Evolutionary conservation across 257 asterid species (phyloP), one percentile per base, ranked within the genome.

Genomic region (Solanum chilense): DNA sequence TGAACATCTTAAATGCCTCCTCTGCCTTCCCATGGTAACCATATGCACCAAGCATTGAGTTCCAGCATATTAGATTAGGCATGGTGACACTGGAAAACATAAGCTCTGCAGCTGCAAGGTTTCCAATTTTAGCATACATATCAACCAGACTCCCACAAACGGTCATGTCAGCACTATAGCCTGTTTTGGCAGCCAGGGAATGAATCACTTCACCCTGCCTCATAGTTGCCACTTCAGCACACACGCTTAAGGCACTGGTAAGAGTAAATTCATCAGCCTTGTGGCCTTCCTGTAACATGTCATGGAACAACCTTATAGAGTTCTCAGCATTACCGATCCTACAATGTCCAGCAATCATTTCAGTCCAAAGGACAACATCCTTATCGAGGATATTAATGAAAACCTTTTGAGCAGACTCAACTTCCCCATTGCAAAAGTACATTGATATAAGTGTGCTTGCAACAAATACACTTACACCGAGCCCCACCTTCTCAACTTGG

Each of bases 291-390:
- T 69, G 89, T 9, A 60, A 89, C 95, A 95, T 92, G 16, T 77
- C 92, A 41, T 45, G 85, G 91, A 96, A 93, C 56, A 90, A 89
- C 29, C 76, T 89, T 76, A 96, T 44, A 13, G 99, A 95, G 42
- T 33, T 90, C 89, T 92, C 97, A 7, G 96, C 91, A 84, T 95
- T 92, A 66, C 97, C 98, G 13, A 87, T 81, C 87, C 93, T 91
- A 89, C 93, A 94, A 86, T 92, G 91, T 90, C 98, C 95, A n/a
- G 94, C 91, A 77, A 96, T 93, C 98, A 96, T 93, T 87, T 93
- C 96, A 7, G 98, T 95, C 99, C 99, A 96, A 68, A 96, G 93
- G 90, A 96, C 94, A 6, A 85, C 89, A 91, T 96, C 99, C 90
- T 93, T 96, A n/a, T 76, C 84, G 5, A 29, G 27, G 88, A 90